Conservation (phyloP, 306 rosid genomes). For the Senna tora region DNA sequence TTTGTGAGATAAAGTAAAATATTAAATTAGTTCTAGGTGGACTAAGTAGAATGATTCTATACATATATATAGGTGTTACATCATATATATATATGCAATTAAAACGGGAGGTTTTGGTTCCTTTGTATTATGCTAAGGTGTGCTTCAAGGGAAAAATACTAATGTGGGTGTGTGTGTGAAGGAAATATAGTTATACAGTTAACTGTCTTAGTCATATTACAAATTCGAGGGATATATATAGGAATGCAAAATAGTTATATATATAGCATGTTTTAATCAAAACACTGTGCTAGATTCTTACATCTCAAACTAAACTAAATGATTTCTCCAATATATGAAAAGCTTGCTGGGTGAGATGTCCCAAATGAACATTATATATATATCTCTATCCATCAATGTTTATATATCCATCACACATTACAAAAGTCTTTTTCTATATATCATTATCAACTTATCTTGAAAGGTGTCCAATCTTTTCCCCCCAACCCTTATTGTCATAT, state of each 20-base stretch:
- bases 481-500: constrained; percentile 12
- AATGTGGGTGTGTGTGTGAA: constrained; percentile 38
- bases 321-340: constrained; percentile 37
- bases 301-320: constrained; percentile 17
- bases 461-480: constrained; percentile 77
- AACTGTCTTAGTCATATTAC: constrained; percentile 43
- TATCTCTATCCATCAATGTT: constrained; percentile 33
- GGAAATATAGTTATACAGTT: constrained; percentile 51
- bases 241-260: constrained; percentile 30
- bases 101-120: constrained; percentile 41
- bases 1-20: constrained; percentile 22
- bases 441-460: constrained; percentile 49
- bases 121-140: constrained; percentile 55
- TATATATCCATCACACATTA: constrained; percentile 37
- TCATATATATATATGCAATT: constrained; percentile 26
- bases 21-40: constrained; percentile 44
- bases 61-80: constrained; percentile 41
- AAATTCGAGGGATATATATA: not conserved
- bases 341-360: constrained; percentile 63
- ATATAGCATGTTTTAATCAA: not conserved
- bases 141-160: constrained; percentile 43
- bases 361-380: constrained; percentile 27
- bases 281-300: constrained; percentile 43
- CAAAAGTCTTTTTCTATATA: constrained; percentile 45
- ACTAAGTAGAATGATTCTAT: constrained; percentile 26